Base-by-base conservation (phyloP, 768 basidiomycete species). In the Macrocybe gigantea region DNA sequence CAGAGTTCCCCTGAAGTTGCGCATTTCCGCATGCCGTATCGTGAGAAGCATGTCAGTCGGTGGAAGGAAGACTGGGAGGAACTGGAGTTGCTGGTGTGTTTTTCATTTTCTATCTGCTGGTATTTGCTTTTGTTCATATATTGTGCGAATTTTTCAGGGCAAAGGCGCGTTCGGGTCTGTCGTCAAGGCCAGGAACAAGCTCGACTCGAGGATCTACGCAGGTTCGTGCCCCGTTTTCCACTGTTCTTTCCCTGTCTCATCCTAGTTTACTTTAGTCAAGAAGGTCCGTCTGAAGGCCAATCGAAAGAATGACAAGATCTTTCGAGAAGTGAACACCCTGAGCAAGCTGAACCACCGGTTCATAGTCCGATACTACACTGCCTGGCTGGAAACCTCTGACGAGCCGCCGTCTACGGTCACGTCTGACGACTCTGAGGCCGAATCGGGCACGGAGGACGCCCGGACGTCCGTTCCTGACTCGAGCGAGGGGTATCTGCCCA, bases 1-100 rank as follows among this genome's bases (percentile, higher is more conserved):
- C 61, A 66, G 41, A 73, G 76, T 5, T 85, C 86, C 0, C 87
- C 88, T 0, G 84, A 88, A 44, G 70, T 72, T 6, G 84, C 83
- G 37, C 85, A 83, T 59, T 82, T 83, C 61, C 65, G 68, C 41
- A 57, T 64, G 52, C 71, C 75, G 4, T 54, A 59, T 11, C 60
- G 64, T 22, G 61, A 74, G 29, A 72, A 78, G 31, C 79, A 82
- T 11, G 63, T 75, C 2, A 93, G 91, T 56, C 69, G 93, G 49
- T 97, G 92, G 82, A 88, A 89, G 57, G 85, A 90, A 46, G 93
- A 97, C 56, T 97, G 90, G 83, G 91, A 94, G 58, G 93, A 95
- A 60, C 68, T 96, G 7, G 93, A 95, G 60, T 71, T 92, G 32
- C 59, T 95, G 58, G 91, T 84, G 57, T 33, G 74, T 57, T 12